Evolutionary conservation across 2,329 filamentous ascomycete genomes (phyloP).

Genomic region (Penicillium janthinellum): DNA sequence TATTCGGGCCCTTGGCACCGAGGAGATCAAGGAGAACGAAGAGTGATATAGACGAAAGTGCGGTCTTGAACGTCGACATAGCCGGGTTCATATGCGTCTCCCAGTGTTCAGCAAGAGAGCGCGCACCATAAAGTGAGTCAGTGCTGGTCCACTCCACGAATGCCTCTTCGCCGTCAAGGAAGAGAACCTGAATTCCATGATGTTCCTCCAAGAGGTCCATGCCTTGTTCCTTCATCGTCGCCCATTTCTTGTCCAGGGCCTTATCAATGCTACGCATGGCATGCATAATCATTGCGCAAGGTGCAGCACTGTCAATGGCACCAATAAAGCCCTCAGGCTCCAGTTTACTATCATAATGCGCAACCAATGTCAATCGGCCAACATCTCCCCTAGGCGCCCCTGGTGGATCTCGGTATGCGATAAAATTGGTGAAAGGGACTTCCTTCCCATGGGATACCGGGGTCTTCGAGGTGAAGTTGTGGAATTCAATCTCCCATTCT

Average conservation of each 20-base stretch:
- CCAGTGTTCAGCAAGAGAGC: conserved; percentile 81
- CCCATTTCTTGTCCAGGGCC: conserved; percentile 81
- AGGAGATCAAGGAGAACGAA: conserved; percentile 92
- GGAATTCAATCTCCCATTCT: conserved; percentile 76
- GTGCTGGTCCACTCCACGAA: conserved; percentile 76
- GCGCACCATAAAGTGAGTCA: conserved; percentile 86
- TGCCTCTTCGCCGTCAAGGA: conserved; percentile 93
- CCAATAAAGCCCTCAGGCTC: conserved; percentile 85
- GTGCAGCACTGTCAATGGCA: conserved; percentile 88
- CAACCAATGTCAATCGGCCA: conserved; percentile 79
- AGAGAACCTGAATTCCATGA: conserved; percentile 81
- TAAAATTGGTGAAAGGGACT: conserved; percentile 83
- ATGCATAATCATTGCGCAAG: conserved; percentile 89
- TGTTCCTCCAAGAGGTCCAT: conserved; percentile 66
- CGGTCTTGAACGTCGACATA: conserved; percentile 72
- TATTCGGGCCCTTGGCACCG: conserved; percentile 65
- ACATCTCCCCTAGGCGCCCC: conserved; percentile 75
- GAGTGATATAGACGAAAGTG: conserved; percentile 76
- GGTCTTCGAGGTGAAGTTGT: conserved; percentile 87
- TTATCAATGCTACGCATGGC: conserved; percentile 77
- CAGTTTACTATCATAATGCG: conserved; percentile 89
- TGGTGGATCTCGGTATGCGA: conserved; percentile 85
- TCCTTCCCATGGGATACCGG: conserved; percentile 70
- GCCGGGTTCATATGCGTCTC: conserved; percentile 69
- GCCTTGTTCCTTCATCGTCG: conserved; percentile 65